Evolutionary conservation across 139 green algal genomes (phyloP).

Genomic region (Auxenochlorella pyrenoidosa): DNA sequence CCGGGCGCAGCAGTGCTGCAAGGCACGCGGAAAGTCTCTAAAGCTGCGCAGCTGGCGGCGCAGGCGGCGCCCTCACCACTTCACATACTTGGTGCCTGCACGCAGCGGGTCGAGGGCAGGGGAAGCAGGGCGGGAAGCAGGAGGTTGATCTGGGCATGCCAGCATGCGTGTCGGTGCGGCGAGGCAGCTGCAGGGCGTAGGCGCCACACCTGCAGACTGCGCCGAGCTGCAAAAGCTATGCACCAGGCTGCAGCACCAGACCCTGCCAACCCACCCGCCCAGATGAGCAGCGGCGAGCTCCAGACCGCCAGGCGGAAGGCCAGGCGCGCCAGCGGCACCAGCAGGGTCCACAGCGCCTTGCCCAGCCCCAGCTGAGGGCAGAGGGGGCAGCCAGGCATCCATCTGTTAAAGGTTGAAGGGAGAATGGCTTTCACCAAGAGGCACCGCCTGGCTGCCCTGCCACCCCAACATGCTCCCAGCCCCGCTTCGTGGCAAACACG

Average conservation of each 20-base stretch:
- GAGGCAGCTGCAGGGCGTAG: not conserved
- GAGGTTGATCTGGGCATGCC: too few relatives aligned
- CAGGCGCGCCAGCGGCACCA: not conserved
- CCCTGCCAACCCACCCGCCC: not conserved
- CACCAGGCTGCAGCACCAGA: too few relatives aligned
- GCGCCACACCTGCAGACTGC: not conserved
- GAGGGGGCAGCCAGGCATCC: too few relatives aligned
- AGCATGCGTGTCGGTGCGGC: too few relatives aligned
- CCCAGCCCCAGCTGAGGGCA: not conserved
- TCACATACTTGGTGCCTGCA: not conserved
- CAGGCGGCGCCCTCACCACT: not conserved
- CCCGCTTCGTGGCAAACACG: too few relatives aligned
- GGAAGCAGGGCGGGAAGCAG: too few relatives aligned
- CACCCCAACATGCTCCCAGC: too few relatives aligned
- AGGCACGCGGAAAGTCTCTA: too few relatives aligned
- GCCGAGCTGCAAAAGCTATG: not conserved
- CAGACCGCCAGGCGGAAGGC: not conserved
- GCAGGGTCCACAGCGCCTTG: slow-evolving; percentile 1
- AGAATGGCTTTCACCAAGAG: too few relatives aligned
- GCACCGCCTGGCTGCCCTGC: too few relatives aligned
- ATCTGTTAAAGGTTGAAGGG: too few relatives aligned
- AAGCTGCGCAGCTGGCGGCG: not conserved
- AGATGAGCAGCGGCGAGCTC: slow-evolving; percentile 3
- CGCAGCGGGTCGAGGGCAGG: not conserved
- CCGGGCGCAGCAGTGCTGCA: too few relatives aligned